Conservation (phyloP, 2,329 filamentous ascomycete genomes). For the Penicillium sclerotiorum region DNA sequence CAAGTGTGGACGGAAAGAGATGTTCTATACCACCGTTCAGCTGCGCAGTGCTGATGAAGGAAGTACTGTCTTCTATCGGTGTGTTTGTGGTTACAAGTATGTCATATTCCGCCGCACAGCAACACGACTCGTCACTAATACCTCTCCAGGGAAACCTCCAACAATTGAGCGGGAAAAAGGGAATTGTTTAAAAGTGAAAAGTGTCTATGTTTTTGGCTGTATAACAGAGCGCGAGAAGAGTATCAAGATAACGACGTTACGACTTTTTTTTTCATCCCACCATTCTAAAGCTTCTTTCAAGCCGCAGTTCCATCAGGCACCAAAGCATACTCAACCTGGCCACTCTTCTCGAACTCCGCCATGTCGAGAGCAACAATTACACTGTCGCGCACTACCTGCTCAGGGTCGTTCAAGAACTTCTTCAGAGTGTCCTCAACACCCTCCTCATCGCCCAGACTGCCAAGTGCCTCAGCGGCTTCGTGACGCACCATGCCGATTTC, state of each 20-base stretch:
- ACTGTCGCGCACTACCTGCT: conserved; percentile 92
- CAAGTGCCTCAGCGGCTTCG: conserved; percentile 93
- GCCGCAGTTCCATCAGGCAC: conserved; percentile 64
- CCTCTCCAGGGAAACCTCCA: conserved; percentile 35
- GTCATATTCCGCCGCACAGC: conserved; percentile 29
- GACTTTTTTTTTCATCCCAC: conserved; percentile 21
- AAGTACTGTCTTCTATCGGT: conserved; percentile 86
- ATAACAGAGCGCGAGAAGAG: conserved; percentile 31
- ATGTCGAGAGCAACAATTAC: conserved; percentile 95
- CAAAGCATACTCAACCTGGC: conserved; percentile 87
- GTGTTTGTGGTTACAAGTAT: conserved; percentile 83
- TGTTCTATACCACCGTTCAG: conserved; percentile 83
- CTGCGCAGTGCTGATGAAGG: conserved; percentile 93
- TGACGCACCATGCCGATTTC: conserved; percentile 97
- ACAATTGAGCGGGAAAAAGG: conserved; percentile 33
- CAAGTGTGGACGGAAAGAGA: conserved; percentile 78
- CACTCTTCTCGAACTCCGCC: conserved; percentile 92
- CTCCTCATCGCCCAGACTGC: conserved; percentile 88
- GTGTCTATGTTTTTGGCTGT: conserved; percentile 28
- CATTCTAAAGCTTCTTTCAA: conserved; percentile 22
- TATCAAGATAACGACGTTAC: conserved; percentile 33
- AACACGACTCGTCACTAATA: conserved; percentile 20
- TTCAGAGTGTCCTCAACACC: conserved; percentile 86
- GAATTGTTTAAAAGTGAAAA: conserved; percentile 18
- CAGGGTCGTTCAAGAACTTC: conserved; percentile 83